Evolutionary conservation across 257 asterid genomes (phyloP).

Genomic region (Hygrophila difformis): DNA sequence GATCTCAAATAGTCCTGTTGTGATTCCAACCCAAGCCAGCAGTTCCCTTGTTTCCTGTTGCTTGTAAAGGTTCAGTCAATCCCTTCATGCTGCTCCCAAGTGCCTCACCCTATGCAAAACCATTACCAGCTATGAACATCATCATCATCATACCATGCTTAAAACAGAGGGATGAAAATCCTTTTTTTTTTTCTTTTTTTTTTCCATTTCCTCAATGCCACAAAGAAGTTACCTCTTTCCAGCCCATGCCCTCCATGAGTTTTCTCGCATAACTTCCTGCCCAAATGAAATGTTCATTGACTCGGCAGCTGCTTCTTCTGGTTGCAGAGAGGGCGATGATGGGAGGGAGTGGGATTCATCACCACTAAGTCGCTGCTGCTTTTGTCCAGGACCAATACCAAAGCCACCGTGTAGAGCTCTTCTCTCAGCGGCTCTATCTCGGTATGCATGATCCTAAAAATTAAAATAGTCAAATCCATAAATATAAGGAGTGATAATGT

Average conservation of each 20-base stretch:
- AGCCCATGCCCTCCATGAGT: conserved; percentile 85
- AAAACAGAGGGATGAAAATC: too few species aligned
- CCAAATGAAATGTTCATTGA: conserved; percentile 63
- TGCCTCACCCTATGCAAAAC: conserved; percentile 56
- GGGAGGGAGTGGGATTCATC: conserved; percentile 34
- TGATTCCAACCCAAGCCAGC: conserved; percentile 85
- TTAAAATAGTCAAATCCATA: conserved; percentile 1
- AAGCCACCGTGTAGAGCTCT: conserved; percentile 84
- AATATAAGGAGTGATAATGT: too few species aligned
- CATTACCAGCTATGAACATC: too few species aligned
- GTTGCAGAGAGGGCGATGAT: conserved; percentile 35
- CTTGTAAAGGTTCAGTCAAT: conserved; percentile 64
- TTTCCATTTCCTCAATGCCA: too few species aligned
- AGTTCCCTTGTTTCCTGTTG: conserved; percentile 75
- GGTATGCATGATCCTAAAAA: conserved; percentile 44
- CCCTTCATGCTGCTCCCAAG: conserved; percentile 69
- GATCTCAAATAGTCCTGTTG: too few species aligned
- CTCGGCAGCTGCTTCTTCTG: conserved; percentile 70
- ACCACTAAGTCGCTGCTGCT: conserved; percentile 26
- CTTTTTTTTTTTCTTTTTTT: too few species aligned
- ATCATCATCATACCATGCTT: too few species aligned
- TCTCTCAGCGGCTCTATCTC: conserved; percentile 98
- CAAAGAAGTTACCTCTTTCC: conserved; percentile 99
- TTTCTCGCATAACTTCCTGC: conserved; percentile 81
- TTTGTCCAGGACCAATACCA: conserved; percentile 94